Evolutionary conservation across 495 filamentous ascomycete genomes (phyloP), one percentile per base, ranked within the genome.

Genomic region (Saxophila tyrrhenica): DNA sequence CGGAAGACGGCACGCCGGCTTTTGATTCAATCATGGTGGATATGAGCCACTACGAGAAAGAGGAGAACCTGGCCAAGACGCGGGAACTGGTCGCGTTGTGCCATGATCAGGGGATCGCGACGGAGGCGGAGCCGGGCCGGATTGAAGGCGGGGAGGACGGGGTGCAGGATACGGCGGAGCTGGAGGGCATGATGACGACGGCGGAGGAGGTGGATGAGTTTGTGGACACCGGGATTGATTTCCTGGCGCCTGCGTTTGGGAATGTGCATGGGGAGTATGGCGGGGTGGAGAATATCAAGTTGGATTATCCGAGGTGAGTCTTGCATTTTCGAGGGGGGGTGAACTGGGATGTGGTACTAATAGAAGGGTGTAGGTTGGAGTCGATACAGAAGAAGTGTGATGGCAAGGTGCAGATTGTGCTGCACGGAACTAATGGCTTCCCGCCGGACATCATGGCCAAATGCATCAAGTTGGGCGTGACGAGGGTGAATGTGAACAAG

Each of bases 61-160:
- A 78, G 39, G 85, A 89, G 72, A 91, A 94, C 57, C 72, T 94
- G 38, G 66, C 75, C 2, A 66, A 83, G 64, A 94, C 86, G 38
- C 71, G 74, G 32, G 86, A 90, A 60, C 71, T 91, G 54, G 79
- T 80, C 8, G 61, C 62, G 22, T 87, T 87, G 62, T 89, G 85
- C 64, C 81, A 89, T 58, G 82, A 72, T 65, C 72, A 83, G 38
- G 85, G 84, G 9, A 89, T 91, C 54, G 82, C 82, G 8, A 81
- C 82, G 7, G 86, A 91, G 63, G 87, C 86, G 1, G 86, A 91
- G 65, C 87, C 85, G 0, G 87, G 86, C 0, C 72, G 87, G 5
- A 91, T 94, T 57, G 84, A 87, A 64, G 87, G 87, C 41, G 86
- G 86, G 3, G 87, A 94, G 69, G 87, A 94, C 60, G 87, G 87